A percentile compares a stretch with the other conserved stretches of the same genome.
Evolutionary conservation across 179 eudicot genomes (phyloP).

Genomic region (Pouteria campechiana): DNA sequence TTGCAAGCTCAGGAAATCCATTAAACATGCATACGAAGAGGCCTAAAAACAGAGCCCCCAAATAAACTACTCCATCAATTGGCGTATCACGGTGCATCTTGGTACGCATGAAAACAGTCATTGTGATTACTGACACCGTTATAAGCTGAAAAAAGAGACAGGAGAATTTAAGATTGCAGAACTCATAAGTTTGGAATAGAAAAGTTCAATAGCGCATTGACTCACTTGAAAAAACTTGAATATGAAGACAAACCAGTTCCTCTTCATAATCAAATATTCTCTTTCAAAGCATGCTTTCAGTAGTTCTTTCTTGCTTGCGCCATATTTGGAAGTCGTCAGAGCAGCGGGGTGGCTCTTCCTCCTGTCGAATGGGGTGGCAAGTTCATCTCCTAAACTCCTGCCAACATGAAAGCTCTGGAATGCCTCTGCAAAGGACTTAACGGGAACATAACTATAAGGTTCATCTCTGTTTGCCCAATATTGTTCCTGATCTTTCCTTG

Average conservation of each 20-base stretch:
- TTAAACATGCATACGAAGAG: constrained; percentile 26
- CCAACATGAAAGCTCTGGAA: constrained; percentile 20
- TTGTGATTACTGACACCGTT: constrained; percentile 26
- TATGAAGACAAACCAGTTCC: constrained; percentile 32
- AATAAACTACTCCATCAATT: constrained; percentile 26
- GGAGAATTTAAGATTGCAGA: background rate
- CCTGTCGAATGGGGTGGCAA: constrained; percentile 19
- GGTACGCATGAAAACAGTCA: constrained; percentile 52
- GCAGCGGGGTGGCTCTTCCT: constrained; percentile 42
- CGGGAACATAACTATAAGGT: constrained; percentile 23
- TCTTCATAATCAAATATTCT: constrained; percentile 32
- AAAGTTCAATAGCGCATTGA: background rate
- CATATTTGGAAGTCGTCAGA: constrained; percentile 18
- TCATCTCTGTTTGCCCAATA: constrained; percentile 19
- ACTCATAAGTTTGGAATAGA: background rate
- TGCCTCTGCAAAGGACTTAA: constrained; percentile 19
- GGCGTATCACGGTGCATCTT: constrained; percentile 20
- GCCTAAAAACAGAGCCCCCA: constrained; percentile 28
- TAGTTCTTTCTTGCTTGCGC: constrained; percentile 22
- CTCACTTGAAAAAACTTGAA: constrained; percentile 22
- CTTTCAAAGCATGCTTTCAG: constrained; percentile 23
- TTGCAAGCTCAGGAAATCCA: constrained; percentile 38
- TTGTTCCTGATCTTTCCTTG: constrained; percentile 32
- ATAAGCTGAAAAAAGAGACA: constrained; percentile 26
- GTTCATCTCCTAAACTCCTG: constrained; percentile 5